A percentile compares a stretch with the other conserved stretches of the same genome.
phyloP scores from a whole-genome alignment of 176 grass and related monocot genomes.

The Chloris gayana region DNA sequence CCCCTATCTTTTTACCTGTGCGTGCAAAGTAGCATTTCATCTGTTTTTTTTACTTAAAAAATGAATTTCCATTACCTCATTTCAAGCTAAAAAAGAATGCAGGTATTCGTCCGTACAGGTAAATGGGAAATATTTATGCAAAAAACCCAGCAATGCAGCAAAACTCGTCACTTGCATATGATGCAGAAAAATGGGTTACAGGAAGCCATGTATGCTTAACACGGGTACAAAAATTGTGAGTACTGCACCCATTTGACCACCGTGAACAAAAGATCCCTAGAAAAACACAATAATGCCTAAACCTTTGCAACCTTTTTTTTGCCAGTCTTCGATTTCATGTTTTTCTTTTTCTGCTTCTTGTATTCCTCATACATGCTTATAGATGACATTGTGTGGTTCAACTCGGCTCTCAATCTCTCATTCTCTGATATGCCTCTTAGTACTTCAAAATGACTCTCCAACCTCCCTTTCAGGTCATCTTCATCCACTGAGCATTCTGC shows the following conservation, averaged over 20 bases:
- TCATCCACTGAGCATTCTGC: slow-evolving; percentile 47
- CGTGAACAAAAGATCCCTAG: neutral
- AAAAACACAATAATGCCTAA: slow-evolving; percentile 5
- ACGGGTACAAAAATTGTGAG: neutral
- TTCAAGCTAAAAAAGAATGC: neutral
- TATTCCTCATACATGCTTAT: slow-evolving; percentile 74
- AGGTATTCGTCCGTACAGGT: too few species aligned
- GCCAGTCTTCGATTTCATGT: slow-evolving; percentile 32
- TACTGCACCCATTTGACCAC: neutral
- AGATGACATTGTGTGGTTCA: slow-evolving; percentile 69
- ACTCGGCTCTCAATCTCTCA: slow-evolving; percentile 69
- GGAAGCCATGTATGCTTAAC: neutral
- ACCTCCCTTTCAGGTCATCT: slow-evolving; percentile 54
- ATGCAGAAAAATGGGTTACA: neutral
- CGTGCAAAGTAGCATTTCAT: neutral
- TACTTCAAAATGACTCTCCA: slow-evolving; percentile 72
- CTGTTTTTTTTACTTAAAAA: neutral
- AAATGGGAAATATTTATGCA: neutral
- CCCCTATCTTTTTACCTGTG: neutral
- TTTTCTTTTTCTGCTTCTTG: slow-evolving; percentile 69
- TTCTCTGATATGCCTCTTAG: slow-evolving; percentile 74
- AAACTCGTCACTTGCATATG: neutral
- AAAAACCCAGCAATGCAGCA: neutral
- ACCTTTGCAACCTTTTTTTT: slow-evolving; percentile 28
- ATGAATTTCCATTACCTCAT: neutral